These are phyloP conservation scores for Chamaecyparis obtusa DNA, from an alignment of 75 land plant species.

Conservation along the genomic window DNA sequence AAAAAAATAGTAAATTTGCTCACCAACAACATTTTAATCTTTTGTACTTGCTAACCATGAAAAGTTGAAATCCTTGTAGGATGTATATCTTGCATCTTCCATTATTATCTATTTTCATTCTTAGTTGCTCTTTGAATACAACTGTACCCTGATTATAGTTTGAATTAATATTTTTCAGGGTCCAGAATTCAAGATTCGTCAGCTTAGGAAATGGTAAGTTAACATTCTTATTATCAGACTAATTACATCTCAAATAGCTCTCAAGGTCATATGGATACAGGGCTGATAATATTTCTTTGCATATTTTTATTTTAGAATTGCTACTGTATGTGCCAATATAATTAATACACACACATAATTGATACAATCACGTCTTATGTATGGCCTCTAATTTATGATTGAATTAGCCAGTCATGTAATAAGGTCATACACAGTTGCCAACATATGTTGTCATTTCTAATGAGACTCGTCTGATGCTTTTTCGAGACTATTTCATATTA, in stretches of 20 bases:
- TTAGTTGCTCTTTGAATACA: not conserved
- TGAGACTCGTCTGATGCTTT: not conserved
- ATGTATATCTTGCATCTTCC: not conserved
- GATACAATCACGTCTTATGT: not conserved
- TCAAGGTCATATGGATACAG: not conserved
- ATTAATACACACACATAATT: not conserved
- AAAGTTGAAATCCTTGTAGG: not conserved
- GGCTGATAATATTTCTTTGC: not conserved
- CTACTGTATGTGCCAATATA: not conserved
- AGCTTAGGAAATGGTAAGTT: conserved; percentile 7
- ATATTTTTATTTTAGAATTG: not conserved
- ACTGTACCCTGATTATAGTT: not conserved
- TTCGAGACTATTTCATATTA: not conserved
- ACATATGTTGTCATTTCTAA: not conserved
- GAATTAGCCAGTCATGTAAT: not conserved
- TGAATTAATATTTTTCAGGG: conserved; percentile 4
- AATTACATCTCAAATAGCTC: not conserved
- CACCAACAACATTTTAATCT: not conserved
- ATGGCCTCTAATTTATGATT: not conserved
- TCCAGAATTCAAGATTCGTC: conserved; percentile 8
- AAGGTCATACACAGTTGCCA: not conserved
- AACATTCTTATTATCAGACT: not conserved
- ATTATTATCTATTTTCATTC: not conserved
- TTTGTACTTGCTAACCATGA: not conserved
- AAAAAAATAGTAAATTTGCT: not conserved